Conservation (phyloP, 805 yeast species). For the Kregervanrija delftensis region DNA sequence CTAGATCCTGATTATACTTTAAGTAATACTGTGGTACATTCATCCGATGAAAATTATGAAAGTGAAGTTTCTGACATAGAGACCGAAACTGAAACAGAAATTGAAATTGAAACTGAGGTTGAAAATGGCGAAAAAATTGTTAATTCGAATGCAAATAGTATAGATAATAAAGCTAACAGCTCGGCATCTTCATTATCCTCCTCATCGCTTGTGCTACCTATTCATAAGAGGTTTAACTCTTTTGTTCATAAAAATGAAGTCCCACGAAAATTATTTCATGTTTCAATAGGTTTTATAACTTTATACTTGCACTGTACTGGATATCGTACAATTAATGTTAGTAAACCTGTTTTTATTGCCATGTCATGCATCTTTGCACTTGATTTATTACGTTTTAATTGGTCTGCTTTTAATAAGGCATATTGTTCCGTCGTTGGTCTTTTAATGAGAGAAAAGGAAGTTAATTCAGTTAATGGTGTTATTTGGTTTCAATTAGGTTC, state of each 20-base stretch:
- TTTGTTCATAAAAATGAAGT: slow-evolving; percentile 64
- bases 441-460: slow-evolving; percentile 79
- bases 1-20: slow-evolving; percentile 23
- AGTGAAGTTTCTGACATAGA: slow-evolving; percentile 6
- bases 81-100: slow-evolving; percentile 1
- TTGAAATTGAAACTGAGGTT: neutral
- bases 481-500: slow-evolving; percentile 83
- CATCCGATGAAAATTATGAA: neutral
- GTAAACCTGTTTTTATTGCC: slow-evolving; percentile 49
- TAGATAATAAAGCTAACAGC: neutral
- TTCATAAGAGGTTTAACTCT: slow-evolving; percentile 24
- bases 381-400: slow-evolving; percentile 63
- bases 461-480: slow-evolving; percentile 71
- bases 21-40: slow-evolving; percentile 3
- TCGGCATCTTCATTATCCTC: neutral
- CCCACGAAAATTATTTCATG: slow-evolving; percentile 83
- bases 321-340: slow-evolving; percentile 46
- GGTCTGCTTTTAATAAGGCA: slow-evolving; percentile 52
- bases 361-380: slow-evolving; percentile 50
- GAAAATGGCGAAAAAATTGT: neutral
- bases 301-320: slow-evolving; percentile 65
- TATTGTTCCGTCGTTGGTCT: slow-evolving; percentile 70
- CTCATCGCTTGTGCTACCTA: slow-evolving; percentile 6
- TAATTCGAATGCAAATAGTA: neutral
- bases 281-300: slow-evolving; percentile 81